Evolutionary conservation across 257 asterid genomes (phyloP).

Genomic region (Solanum medicagineum): DNA sequence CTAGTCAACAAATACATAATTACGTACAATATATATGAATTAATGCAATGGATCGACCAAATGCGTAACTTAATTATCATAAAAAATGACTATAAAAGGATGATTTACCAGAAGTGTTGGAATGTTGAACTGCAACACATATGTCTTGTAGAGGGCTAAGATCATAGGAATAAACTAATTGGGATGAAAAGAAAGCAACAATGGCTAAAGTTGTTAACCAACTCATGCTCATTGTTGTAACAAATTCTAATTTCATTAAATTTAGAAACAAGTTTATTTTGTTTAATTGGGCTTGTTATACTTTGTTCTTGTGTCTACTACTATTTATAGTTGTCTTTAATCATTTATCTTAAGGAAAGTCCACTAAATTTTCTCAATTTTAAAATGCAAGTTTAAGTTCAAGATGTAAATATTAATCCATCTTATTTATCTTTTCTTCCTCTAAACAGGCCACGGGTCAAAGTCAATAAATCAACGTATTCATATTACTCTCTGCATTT

Average conservation of each 20-base stretch:
- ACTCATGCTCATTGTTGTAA: neutral
- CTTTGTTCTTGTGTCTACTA: neutral
- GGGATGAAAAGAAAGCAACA: neutral
- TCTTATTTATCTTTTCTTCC: neutral
- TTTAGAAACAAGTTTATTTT: neutral
- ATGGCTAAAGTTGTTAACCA: neutral
- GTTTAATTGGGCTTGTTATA: neutral
- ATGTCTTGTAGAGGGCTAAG: neutral
- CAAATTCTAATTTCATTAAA: neutral
- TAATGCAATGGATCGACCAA: neutral
- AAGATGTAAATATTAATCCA: neutral
- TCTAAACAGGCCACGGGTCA: neutral
- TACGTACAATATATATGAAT: neutral
- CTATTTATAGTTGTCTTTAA: neutral
- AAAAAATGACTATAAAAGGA: neutral
- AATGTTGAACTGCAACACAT: neutral
- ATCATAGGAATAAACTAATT: neutral
- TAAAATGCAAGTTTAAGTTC: neutral
- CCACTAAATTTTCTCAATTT: neutral
- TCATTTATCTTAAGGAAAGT: neutral
- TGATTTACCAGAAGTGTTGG: neutral
- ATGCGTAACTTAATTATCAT: neutral
- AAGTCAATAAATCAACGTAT: neutral
- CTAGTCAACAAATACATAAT: neutral
- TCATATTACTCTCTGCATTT: neutral